Conservation (phyloP, 78 protist species). For the Speleostelium caveatum region DNA sequence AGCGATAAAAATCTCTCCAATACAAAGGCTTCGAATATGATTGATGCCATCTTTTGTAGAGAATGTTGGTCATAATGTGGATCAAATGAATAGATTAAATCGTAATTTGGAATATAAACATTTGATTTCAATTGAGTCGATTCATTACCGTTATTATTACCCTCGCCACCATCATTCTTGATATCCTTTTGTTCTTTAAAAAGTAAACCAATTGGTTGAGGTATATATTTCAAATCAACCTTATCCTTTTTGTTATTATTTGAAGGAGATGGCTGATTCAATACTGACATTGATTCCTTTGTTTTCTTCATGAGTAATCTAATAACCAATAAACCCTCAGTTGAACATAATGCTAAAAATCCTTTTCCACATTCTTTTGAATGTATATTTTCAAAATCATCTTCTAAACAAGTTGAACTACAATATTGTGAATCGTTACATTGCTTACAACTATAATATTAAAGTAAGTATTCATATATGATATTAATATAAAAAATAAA, state of each 20-base stretch:
- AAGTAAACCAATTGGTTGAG: background rate
- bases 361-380: slow-evolving; percentile 49
- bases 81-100: slow-evolving; percentile 37
- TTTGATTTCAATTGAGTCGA: background rate
- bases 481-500: background rate
- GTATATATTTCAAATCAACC: background rate
- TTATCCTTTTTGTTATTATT: background rate
- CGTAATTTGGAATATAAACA: slow-evolving; percentile 16
- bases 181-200: background rate
- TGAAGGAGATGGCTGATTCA: background rate
- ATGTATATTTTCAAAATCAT: slow-evolving; percentile 25
- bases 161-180: background rate
- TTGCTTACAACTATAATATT: slow-evolving; percentile 34
- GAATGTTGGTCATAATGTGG: slow-evolving; percentile 60
- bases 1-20: slow-evolving; percentile 25
- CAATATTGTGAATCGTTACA: slow-evolving; percentile 65
- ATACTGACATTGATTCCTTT: background rate
- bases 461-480: background rate
- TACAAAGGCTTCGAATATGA: slow-evolving; percentile 41
- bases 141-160: background rate
- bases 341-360: slow-evolving; percentile 44
- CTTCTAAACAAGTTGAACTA: slow-evolving; percentile 32
- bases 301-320: slow-evolving; percentile 22
- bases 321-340: slow-evolving; percentile 28
- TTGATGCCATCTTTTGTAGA: background rate